Percentiles rank a stretch among this genome's conserved stretches.
These are phyloP conservation scores for Malassezia sp. DNA, from an alignment of 1,284 basidiomycete genomes.

Conservation along the genomic window DNA sequence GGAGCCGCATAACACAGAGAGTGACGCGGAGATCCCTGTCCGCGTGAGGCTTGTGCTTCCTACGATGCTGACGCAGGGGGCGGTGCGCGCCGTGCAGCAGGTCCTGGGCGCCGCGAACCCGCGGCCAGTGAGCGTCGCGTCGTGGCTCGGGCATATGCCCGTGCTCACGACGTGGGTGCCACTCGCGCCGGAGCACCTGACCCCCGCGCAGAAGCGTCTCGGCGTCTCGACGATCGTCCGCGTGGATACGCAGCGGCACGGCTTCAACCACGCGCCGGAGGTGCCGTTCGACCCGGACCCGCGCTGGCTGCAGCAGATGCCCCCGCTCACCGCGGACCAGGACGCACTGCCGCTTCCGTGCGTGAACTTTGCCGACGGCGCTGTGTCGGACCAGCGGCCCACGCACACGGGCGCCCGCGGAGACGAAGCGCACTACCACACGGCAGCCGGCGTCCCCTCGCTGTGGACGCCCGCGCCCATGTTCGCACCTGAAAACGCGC, in stretches of 20 bases:
- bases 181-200: not conserved
- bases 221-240: slow-evolving; percentile 1
- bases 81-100: not conserved
- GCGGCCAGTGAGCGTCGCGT: not conserved
- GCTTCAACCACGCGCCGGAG: not conserved
- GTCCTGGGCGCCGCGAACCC: not conserved
- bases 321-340: no score
- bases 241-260: not conserved
- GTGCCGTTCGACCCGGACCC: not conserved
- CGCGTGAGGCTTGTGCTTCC: not conserved
- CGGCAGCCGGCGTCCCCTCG: no score
- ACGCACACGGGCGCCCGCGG: no score
- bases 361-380: no score
- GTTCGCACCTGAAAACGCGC: no score
- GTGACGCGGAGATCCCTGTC: not conserved
- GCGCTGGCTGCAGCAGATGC: not conserved
- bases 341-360: no score
- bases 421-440: no score
- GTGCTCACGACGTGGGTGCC: slow-evolving; percentile 2
- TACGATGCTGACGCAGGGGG: not conserved
- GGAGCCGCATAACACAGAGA: not conserved
- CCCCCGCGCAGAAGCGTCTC: not conserved
- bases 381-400: no score
- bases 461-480: no score
- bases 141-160: slow-evolving; percentile 1